Conservation (phyloP, 2,329 filamentous ascomycete genomes). For the Neospermospora avenae region DNA sequence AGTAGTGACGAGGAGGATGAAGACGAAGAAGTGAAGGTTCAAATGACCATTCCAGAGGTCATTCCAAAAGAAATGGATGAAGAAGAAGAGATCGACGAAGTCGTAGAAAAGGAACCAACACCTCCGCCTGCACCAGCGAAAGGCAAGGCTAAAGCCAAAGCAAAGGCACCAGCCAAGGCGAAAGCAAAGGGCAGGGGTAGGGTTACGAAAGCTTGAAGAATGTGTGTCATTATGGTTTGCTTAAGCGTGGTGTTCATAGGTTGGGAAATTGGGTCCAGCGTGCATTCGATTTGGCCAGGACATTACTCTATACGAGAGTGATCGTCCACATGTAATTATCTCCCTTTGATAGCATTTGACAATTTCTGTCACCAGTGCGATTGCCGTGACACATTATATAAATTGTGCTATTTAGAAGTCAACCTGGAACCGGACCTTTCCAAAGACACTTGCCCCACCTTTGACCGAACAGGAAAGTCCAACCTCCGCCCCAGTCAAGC, state of each 20-base stretch:
- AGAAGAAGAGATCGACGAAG: constrained; percentile 19
- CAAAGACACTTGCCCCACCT: constrained; percentile 3
- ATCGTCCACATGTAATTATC: background rate
- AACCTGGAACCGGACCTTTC: background rate
- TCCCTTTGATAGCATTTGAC: background rate
- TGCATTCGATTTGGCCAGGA: background rate
- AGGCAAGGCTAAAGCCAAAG: constrained; percentile 43
- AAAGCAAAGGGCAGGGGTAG: constrained; percentile 22
- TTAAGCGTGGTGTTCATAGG: constrained; percentile 21
- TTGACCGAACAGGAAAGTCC: constrained; percentile 5
- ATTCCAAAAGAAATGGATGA: constrained; percentile 15
- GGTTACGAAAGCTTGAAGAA: constrained; percentile 15
- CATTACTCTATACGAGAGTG: background rate
- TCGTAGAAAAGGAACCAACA: constrained; percentile 27
- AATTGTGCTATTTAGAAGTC: background rate
- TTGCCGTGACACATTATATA: background rate
- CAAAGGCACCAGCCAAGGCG: constrained; percentile 34
- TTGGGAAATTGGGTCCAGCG: background rate
- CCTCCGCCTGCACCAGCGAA: constrained; percentile 29
- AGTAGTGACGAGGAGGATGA: constrained; percentile 59
- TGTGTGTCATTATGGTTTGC: background rate
- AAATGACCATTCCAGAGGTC: constrained; percentile 4
- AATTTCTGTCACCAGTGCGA: background rate
- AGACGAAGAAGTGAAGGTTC: constrained; percentile 13
- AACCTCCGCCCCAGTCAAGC: background rate